Evolutionary conservation across 2,329 filamentous ascomycete species (phyloP), one percentile per base, ranked within the genome.

Genomic region (Penicillium sp.): DNA sequence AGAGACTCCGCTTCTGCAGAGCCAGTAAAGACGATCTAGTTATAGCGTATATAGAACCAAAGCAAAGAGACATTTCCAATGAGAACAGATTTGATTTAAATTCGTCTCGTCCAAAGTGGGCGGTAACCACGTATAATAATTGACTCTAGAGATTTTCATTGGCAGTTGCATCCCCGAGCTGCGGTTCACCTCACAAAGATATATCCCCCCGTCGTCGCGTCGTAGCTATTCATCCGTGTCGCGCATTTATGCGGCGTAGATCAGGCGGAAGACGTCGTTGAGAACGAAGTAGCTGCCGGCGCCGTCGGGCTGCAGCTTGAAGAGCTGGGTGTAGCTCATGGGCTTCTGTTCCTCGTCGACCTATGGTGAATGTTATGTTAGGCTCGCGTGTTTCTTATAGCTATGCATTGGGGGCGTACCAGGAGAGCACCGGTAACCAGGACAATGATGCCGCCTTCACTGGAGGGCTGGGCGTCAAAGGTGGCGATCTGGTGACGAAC

Each of bases 261-360:
- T 83, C 56, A 97, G 83, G 76, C 89, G 89, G 85, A 97, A 97
- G 72, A 97, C 77, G 74, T 97, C 92, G 80, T 97, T 96, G 79
- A 86, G 87, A 70, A 97, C 88, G 73, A 84, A 96, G 79, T 88
- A 96, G 75, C 81, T 85, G 63, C 85, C 87, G 45, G 66, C 61
- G 25, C 74, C 74, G 49, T 90, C 87, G 55, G 84, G 86, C 60
- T 84, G 74, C 57, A 97, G 86, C 74, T 95, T 88, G 83, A 97
- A 97, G 50, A 83, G 77, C 78, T 97, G 92, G 50, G 86, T 86
- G 77, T 92, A 99, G 81, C 84, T 91, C 87, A 96, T 94, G 40
- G 90, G 89, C 67, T 84, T 84, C 72, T 88, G 80, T 75, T 91
- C 85, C 63, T 92, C 91, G 60, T 96, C 90, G 64, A 95, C 86